Evolutionary conservation across 495 filamentous ascomycete species (phyloP), one percentile per base, ranked within the genome.

Genomic region (Cercophora scortea): DNA sequence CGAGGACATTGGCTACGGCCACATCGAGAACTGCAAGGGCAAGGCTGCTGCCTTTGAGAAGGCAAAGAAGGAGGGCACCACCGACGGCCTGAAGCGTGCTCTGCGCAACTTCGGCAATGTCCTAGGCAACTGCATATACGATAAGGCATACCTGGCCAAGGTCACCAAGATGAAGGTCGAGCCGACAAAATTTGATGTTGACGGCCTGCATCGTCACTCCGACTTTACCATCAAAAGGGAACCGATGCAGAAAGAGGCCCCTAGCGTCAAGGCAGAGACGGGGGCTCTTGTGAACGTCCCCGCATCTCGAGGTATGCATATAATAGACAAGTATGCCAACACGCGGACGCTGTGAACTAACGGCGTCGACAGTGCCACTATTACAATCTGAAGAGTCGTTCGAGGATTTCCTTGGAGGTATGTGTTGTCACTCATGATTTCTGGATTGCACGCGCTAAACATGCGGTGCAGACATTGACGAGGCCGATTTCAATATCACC

Each of bases 21-120:
- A 90, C 54, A 94, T 93, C 48, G 92, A 96, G 65, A 98, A 97
- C 57, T 88, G 83, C 69, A 96, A 94, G 69, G 84, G 86, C 25
- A 97, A 97, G 71, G 92, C 90, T 0, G 82, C 87, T 7, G 92
- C 90, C 2, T 96, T 96, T 60, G 92, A 97, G 66, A 97, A 97
- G 66, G 89, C 92, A 1, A 97, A 96, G 71, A 98, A 98, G 64
- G 90, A 97, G 71, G 94, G 88, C 6, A 95, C 90, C 16, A 97
- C 93, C 17, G 93, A 98, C 74, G 91, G 80, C 0, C 68, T 97
- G 55, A 98, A 98, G 69, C 79, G 93, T 51, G 80, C 94, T 9
- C 66, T 98, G 56, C 80, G 91, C 25, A 95, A 84, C 53, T 98
- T 98, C 69, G 93, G 93, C 42, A 98, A 98, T 61, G 84, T 96